These are phyloP conservation scores for Ampelomyces quisqualis DNA, from an alignment of 2,329 filamentous ascomycete genomes.

Conservation along the genomic window DNA sequence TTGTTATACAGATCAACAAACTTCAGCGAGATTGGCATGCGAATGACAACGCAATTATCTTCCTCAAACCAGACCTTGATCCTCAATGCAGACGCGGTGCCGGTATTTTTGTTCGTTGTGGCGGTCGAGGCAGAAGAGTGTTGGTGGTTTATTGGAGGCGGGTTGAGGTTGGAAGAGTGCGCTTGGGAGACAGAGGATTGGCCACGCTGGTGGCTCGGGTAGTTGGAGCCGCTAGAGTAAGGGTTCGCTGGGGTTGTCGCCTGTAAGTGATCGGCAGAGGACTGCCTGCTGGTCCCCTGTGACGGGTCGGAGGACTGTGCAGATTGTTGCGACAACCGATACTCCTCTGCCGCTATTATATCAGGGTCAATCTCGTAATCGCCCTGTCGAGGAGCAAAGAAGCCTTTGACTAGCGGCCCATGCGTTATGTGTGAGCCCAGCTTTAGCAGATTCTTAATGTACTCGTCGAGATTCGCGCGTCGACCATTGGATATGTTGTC, in stretches of 20 bases:
- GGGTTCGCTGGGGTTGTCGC: constrained; percentile 39
- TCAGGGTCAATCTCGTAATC: constrained; percentile 89
- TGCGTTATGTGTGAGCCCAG: constrained; percentile 83
- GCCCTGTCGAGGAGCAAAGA: constrained; percentile 85
- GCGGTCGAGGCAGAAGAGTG: constrained; percentile 39
- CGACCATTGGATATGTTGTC: constrained; percentile 93
- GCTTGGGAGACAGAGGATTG: constrained; percentile 39
- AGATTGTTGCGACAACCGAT: constrained; percentile 66
- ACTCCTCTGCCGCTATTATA: constrained; percentile 64
- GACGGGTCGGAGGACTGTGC: constrained; percentile 42
- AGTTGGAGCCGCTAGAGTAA: constrained; percentile 38
- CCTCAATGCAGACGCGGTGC: constrained; percentile 60
- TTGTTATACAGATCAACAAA: constrained; percentile 80
- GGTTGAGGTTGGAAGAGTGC: constrained; percentile 33
- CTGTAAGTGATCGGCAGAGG: constrained; percentile 43
- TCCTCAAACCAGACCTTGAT: constrained; percentile 89
- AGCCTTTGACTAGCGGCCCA: constrained; percentile 80
- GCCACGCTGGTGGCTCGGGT: constrained; percentile 48
- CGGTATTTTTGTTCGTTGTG: constrained; percentile 27
- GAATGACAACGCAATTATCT: constrained; percentile 86
- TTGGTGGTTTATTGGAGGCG: constrained; percentile 43
- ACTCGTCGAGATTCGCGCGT: constrained; percentile 89
- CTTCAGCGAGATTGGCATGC: constrained; percentile 77
- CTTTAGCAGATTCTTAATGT: constrained; percentile 85
- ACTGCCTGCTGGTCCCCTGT: constrained; percentile 40